Conservation (phyloP, 805 yeast genomes). For the Wickerhamiella kazuoi region DNA sequence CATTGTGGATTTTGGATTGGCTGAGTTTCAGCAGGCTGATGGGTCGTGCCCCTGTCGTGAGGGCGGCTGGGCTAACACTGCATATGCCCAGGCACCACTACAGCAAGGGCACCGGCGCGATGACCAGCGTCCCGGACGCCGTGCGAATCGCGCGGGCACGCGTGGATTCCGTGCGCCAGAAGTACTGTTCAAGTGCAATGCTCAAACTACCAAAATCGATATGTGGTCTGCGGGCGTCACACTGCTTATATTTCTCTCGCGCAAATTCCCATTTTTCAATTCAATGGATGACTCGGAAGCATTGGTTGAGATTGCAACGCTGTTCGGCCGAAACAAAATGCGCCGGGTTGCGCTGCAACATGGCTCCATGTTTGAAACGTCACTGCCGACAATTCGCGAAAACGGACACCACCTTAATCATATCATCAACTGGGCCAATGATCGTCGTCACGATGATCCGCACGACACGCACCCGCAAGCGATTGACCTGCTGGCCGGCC, state of each 20-base stretch:
- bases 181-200: slow-evolving; percentile 68
- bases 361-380: slow-evolving; percentile 71
- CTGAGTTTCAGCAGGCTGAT: slow-evolving; percentile 36
- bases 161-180: slow-evolving; percentile 93
- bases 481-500: slow-evolving; percentile 26
- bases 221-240: slow-evolving; percentile 90
- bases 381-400: slow-evolving; percentile 33
- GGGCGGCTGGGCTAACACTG: slow-evolving; percentile 13
- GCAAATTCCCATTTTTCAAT: slow-evolving; percentile 85
- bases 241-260: slow-evolving; percentile 52
- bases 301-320: slow-evolving; percentile 57
- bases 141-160: slow-evolving; percentile 96
- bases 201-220: slow-evolving; percentile 68
- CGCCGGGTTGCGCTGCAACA: slow-evolving; percentile 65
- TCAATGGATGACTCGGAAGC: slow-evolving; percentile 92
- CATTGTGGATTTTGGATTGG: slow-evolving; percentile 81
- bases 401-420: slow-evolving; percentile 25
- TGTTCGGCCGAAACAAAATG: slow-evolving; percentile 63
- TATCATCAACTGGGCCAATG: slow-evolving; percentile 23
- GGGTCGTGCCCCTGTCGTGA: slow-evolving; percentile 9
- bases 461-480: slow-evolving; percentile 14
- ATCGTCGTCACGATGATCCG: slow-evolving; percentile 1
- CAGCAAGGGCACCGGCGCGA: slow-evolving; percentile 66
- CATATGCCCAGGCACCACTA: slow-evolving; percentile 16
- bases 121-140: slow-evolving; percentile 70